Conservation (phyloP, 2,329 filamentous ascomycete genomes). For the Nemania serpens region DNA sequence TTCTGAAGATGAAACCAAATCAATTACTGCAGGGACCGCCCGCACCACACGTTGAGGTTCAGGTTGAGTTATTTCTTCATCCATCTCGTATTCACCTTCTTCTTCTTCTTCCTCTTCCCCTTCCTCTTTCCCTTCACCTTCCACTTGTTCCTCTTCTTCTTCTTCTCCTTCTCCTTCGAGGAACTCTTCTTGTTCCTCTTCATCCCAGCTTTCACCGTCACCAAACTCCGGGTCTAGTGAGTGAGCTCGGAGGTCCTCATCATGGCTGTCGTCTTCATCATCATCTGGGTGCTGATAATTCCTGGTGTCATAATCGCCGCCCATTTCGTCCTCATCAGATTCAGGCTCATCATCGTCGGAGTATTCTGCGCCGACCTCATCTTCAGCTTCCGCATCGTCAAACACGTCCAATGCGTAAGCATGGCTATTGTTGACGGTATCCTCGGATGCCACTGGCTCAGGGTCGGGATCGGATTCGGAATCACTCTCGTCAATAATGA, state of each 20-base stretch:
- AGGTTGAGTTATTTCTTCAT: slow-evolving; percentile 4
- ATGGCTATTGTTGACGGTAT: slow-evolving; percentile 25
- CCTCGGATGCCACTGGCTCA: slow-evolving; percentile 27
- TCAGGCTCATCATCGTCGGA: slow-evolving; percentile 40
- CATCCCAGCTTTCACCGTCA: slow-evolving; percentile 36
- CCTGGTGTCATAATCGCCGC: slow-evolving; percentile 41
- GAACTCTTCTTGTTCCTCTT: slow-evolving; percentile 25
- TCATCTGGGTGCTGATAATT: slow-evolving; percentile 39
- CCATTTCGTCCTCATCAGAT: slow-evolving; percentile 40
- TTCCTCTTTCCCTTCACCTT: slow-evolving; percentile 34
- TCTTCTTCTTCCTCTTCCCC: slow-evolving; percentile 25
- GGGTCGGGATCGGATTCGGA: slow-evolving; percentile 33
- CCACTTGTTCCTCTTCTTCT: too few species aligned
- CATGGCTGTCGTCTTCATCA: slow-evolving; percentile 42
- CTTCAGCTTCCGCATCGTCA: slow-evolving; percentile 36
- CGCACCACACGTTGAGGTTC: slow-evolving; percentile 7
- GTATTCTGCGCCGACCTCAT: slow-evolving; percentile 36
- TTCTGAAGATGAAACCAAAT: slow-evolving; percentile 35
- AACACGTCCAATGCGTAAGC: slow-evolving; percentile 31
- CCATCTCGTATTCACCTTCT: slow-evolving; percentile 21
- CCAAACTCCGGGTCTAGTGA: slow-evolving; percentile 39
- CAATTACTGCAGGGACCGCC: slow-evolving; percentile 28
- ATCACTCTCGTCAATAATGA: slow-evolving; percentile 41
- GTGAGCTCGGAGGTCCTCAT: slow-evolving; percentile 36
- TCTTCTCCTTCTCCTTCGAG: slow-evolving; percentile 19